These are phyloP conservation scores for Phytophthora cajani DNA, from an alignment of 352 stramenopile species.

Conservation along the genomic window DNA sequence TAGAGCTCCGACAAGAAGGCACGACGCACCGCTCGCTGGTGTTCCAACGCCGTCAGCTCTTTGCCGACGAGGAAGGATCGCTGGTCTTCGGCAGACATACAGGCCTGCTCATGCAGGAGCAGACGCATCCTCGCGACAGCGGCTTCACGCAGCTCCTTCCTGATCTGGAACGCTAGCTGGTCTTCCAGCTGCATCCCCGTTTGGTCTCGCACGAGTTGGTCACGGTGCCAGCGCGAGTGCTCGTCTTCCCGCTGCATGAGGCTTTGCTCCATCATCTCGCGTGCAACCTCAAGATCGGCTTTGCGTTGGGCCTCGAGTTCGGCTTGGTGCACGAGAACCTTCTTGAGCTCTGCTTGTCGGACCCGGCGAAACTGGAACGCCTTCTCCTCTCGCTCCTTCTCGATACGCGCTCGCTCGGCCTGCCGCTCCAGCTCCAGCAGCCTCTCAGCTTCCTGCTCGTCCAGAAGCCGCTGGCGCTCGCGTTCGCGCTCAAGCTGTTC, in stretches of 20 bases:
- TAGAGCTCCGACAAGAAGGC: slow-evolving; percentile 61
- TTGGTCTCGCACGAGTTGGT: slow-evolving; percentile 42
- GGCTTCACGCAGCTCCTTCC: slow-evolving; percentile 38
- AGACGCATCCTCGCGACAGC: slow-evolving; percentile 38
- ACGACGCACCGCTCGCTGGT: slow-evolving; percentile 30
- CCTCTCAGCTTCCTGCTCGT: slow-evolving; percentile 66
- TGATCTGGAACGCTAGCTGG: slow-evolving; percentile 24
- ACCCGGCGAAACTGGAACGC: slow-evolving; percentile 54
- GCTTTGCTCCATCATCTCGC: slow-evolving; percentile 25
- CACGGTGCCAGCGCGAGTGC: slow-evolving; percentile 33
- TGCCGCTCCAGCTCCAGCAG: slow-evolving; percentile 61
- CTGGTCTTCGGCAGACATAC: slow-evolving; percentile 61
- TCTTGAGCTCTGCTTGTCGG: slow-evolving; percentile 62
- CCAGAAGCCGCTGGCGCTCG: slow-evolving; percentile 62
- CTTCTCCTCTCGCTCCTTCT: slow-evolving; percentile 75
- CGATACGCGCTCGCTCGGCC: slow-evolving; percentile 53
- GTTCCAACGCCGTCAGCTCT: slow-evolving; percentile 39
- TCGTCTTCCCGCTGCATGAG: slow-evolving; percentile 53
- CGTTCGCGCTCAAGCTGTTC: slow-evolving; percentile 65
- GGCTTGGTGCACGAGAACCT: slow-evolving; percentile 59
- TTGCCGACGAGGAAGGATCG: slow-evolving; percentile 39
- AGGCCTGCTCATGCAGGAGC: slow-evolving; percentile 49
- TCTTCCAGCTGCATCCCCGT: slow-evolving; percentile 60
- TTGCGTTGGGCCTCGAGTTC: slow-evolving; percentile 58
- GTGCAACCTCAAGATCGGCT: slow-evolving; percentile 39